Evolutionary conservation across 352 stramenopile species (phyloP), one percentile per base, ranked within the genome.

Genomic region (Globisporangium rhizosaccharum): DNA sequence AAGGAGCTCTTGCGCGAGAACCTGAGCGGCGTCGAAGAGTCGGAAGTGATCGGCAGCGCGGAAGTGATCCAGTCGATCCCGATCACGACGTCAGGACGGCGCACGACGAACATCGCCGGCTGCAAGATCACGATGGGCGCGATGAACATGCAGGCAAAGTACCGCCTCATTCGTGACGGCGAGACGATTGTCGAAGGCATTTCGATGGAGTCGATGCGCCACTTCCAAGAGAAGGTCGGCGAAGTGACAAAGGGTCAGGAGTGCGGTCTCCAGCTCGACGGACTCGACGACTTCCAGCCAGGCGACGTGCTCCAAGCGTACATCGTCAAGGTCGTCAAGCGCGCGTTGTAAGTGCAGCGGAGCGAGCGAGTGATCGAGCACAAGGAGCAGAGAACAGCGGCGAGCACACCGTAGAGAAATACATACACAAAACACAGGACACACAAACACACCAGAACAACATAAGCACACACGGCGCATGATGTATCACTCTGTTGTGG

Each of bases 211-310:
- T 88, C 88, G 41, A 93, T 97, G 75, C 79, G 77, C 25, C 84
- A 96, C 63, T 96, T 97, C 68, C 94, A 97, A 68, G 87, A 96
- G 47, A 94, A 97, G 66, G 92, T 97, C 3, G 77, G 89, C 20
- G 78, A 96, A 65, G 89, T 98, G 15, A 85, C 74, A 51, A 90
- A 96, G 67, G 97, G 97, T 53, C 90, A 98, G 62, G 97, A 99
- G 71, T 99, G 97, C 69, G 97, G 97, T 56, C 96, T 99, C 63
- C 90, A 96, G 63, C 82, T 99, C 45, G 82, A 87, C 26, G 98
- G 89, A 61, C 82, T 77, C 47, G 67, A 98, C 75, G 85, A 95
- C 11, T 99, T 98, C 73, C 57, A 96, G 76, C 73, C 84, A 42
- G 96, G 92, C 42, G 97, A 99, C 72, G 63, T 98, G 23, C 92